These are phyloP conservation scores for Thyridium curvatum DNA, from an alignment of 2,329 filamentous ascomycete species.

Conservation along the genomic window DNA sequence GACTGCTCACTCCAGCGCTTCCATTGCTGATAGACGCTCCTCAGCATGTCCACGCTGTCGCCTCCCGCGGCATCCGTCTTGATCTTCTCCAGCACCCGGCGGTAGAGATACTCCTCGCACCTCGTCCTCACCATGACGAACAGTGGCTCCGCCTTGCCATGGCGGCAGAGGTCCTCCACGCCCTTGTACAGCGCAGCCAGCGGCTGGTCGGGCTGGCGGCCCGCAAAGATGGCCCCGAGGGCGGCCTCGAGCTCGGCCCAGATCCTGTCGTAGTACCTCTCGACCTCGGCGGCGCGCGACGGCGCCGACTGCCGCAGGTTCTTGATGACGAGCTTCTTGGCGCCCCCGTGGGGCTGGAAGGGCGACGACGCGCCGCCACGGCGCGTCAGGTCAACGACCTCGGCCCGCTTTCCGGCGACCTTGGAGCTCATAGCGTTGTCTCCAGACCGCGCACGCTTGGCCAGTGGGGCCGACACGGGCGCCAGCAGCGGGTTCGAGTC, in stretches of 20 bases:
- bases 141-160: conserved; percentile 63
- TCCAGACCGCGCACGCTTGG: conserved; percentile 20
- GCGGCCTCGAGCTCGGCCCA: conserved; percentile 70
- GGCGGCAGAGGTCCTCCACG: conserved; percentile 85
- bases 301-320: conserved; percentile 62
- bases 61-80: conserved; percentile 40
- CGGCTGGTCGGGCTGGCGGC: conserved; percentile 59
- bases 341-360: conserved; percentile 69
- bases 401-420: conserved; percentile 25
- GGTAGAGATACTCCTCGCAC: conserved; percentile 63
- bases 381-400: conserved; percentile 40
- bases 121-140: conserved; percentile 59
- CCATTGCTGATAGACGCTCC: conserved; percentile 56
- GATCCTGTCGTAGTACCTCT: conserved; percentile 71
- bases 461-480: conserved; percentile 11
- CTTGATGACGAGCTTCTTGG: conserved; percentile 88
- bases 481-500: conserved; percentile 15
- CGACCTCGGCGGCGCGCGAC: conserved; percentile 53
- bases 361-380: conserved; percentile 12
- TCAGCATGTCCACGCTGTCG: conserved; percentile 59
- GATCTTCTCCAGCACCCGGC: conserved; percentile 49
- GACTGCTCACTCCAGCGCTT: conserved; percentile 70
- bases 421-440: conserved; percentile 20
- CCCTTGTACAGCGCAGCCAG: conserved; percentile 84
- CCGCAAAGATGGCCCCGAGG: conserved; percentile 65